These are phyloP conservation scores for Apostasia shenzhenica DNA, from an alignment of 106 monocot species.

Conservation along the genomic window DNA sequence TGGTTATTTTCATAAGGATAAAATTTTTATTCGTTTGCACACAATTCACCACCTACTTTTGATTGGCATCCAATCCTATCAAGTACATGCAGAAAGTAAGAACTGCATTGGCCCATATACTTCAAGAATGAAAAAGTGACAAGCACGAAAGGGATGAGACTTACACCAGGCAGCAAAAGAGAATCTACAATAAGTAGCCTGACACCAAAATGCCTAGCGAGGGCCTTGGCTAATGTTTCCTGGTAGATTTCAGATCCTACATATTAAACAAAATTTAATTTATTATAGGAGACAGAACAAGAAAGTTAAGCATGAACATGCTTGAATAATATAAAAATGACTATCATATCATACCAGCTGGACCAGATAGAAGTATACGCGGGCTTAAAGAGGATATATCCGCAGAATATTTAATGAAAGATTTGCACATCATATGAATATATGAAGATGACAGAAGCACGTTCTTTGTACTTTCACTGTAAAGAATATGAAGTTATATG, in stretches of 20 bases:
- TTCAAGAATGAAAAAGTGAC: background rate
- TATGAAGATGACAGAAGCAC: slow-evolving; percentile 22
- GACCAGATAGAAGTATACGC: slow-evolving; percentile 25
- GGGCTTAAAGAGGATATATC: slow-evolving; percentile 27
- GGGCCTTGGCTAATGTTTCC: slow-evolving; percentile 26
- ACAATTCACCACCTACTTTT: too few relatives aligned
- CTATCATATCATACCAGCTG: slow-evolving; percentile 8
- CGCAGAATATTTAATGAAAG: slow-evolving; percentile 8
- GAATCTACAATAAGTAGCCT: slow-evolving; percentile 18
- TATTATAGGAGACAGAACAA: background rate
- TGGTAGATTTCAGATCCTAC: slow-evolving; percentile 30
- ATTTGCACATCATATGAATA: slow-evolving; percentile 22
- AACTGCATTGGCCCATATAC: background rate
- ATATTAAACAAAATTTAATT: background rate
- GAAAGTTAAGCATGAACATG: background rate
- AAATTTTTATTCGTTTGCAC: background rate
- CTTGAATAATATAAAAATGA: background rate
- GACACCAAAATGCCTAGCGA: slow-evolving; percentile 21
- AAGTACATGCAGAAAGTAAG: background rate
- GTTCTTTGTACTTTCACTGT: slow-evolving; percentile 25
- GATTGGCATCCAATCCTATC: too few relatives aligned
- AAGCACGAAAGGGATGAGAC: slow-evolving; percentile 6
- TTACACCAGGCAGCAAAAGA: slow-evolving; percentile 27
- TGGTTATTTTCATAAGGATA: too few relatives aligned
- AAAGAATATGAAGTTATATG: slow-evolving; percentile 1